Evolutionary conservation across 208 protist genomes (phyloP), one percentile per base, ranked within the genome.

Genomic region (Leptomonas seymouri): DNA sequence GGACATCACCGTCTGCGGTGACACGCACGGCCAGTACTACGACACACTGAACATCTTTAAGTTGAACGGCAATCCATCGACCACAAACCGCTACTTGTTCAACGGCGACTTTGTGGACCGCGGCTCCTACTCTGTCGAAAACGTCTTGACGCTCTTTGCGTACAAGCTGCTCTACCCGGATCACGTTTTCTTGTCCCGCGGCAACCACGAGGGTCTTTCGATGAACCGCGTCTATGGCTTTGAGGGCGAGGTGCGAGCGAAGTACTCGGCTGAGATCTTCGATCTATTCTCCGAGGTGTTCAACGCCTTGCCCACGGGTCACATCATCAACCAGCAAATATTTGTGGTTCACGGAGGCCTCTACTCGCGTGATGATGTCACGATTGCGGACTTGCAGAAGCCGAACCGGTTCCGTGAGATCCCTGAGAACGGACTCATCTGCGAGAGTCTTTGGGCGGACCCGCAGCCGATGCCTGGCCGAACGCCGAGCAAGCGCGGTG

Each of bases 171-270:
- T 99, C 0, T 98, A 98, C 78, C 98, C 98, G 9, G 80, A 99
- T 51, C 84, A 96, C 76, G 87, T 99, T 70, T 97, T 96, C 85
- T 65, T 99, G 20, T 94, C 96, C 11, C 90, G 97, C 31, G 97
- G 97, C 23, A 99, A 99, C 85, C 98, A 99, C 82, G 98, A 99
- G 71, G 89, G 93, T 8, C 42, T 89, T 7, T 80, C 90, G 23
- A 97, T 99, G 94, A 99, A 99, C 80, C 91, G 93, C 61, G 91
- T 99, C 61, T 99, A 99, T 68, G 98, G 98, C 42, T 99, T 99
- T 77, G 94, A 99, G 66, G 98, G 98, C 31, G 98, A 99, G 80
- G 96, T 99, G 21, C 90, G 91, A 42, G 82, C 88, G 60, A 99
- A 99, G 81, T 98, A 98, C 81, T 83, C 88, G 50, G 77, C 72